Base-by-base conservation (phyloP, 306 rosid species). In the Vachellia collinsii region DNA sequence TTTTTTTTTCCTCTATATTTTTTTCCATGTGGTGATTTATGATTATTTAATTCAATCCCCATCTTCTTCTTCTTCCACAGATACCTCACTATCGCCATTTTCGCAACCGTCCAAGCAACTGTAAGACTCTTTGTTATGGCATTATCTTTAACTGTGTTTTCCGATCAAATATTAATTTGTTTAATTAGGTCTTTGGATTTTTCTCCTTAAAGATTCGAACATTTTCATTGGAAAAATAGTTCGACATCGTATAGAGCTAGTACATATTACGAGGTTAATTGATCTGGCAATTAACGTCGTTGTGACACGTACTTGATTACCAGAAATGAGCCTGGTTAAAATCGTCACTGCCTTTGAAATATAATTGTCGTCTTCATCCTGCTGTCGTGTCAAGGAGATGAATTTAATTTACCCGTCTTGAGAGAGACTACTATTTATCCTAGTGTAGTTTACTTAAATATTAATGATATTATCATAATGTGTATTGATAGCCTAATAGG, bases 81-180 rank as follows among this genome's bases (percentile, higher is more conserved):
- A 79, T 95, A 93, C 83, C 95, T 90, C 65, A 95, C 99, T 22
- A 85, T 93, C 3, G 91, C 94, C 83, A 91, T 95, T 78, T 95
- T 95, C 42, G 90, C 97, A 70, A 79, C 92, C 47, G 81, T 95
- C 74, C 98, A 93, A 91, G 65, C 65, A 22, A 59, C 65, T 59
- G 65, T 59, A 59, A 59, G 65, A 59, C 5, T 9, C 50, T 10
- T 3, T 59, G 34, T 1, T 56, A 1, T 56, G 36, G 36, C 10
- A 19, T n/a, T 7, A 54, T 54, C 9, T 7, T 56, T 56, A 56
- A 19, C 63, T 56, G 13, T 8, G 5, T 56, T 8, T 50, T 20
- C 20, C 63, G 20, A 10, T 23, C 34, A 29, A 29, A 29, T 29
- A 1, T 29, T 29, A 29, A 37, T 59, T 59, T 58, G 36, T 22